Base-by-base conservation (phyloP, 345 rosid species). In the Bruguiera parviflora region DNA sequence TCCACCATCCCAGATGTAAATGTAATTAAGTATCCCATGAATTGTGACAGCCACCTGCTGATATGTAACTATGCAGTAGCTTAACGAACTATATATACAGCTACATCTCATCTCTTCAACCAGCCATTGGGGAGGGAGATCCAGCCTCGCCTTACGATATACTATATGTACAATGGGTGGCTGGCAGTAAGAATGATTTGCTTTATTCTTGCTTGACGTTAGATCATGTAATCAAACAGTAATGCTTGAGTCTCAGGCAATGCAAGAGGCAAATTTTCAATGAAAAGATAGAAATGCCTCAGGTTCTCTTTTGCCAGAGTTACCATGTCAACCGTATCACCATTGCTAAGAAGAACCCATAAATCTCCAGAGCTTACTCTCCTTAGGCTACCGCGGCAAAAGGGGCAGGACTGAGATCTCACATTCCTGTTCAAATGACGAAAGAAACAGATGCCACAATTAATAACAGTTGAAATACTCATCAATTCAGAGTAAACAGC, bases 381-480 rank as follows among this genome's bases (percentile, higher is more conserved):
- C 68, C 77, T 75, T 22, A 86, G 80, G 82, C 88, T 77, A 67
- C 89, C 83, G 0, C 92, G 90, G 68, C 92, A 84, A 70, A 84
- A 89, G 7, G 96, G 90, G 68, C 89, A 89, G 72, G 92, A 87
- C 71, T 86, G 79, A 29, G 96, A 87, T 32, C 89, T 83, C 29
- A 51, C 53, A 27, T 79, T 83, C 96, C 95, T 89, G 85, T 73
- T 71, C 64, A 32, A 24, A 33, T 63, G 29, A 56, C 11, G 4
- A 21, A 0, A 53, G 9, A 27, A 63, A 71, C 22, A 18, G 11
- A 21, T 4, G 28, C 7, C 20, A 59, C 49, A 62, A 56, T 18
- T 55, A 15, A 6, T 21, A 4, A 33, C n/a, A 24, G 13, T 32
- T n/a, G 13, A 39, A 63, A 16, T 10, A 43, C 43, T 39, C 20